These are phyloP conservation scores for Casuarina glauca DNA, from an alignment of 306 rosid genomes.

Conservation along the genomic window DNA sequence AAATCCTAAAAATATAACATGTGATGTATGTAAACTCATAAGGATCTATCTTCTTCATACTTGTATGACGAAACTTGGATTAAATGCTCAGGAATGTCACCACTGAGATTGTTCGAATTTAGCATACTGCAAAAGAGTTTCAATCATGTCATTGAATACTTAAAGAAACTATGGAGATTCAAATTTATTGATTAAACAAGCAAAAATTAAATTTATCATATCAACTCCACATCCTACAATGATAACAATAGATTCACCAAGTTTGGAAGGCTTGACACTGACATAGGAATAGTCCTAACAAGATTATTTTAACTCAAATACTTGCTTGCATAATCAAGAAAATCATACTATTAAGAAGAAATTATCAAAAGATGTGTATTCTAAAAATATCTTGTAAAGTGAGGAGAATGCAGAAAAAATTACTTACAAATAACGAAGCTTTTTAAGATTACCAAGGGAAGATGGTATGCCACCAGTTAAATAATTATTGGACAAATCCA, in stretches of 20 bases:
- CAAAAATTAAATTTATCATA: neutral
- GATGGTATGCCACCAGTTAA: slow-evolving; percentile 88
- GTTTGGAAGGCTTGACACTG: slow-evolving; percentile 60
- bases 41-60: slow-evolving; percentile 47
- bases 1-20: slow-evolving; percentile 14
- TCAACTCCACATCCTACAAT: slow-evolving; percentile 20
- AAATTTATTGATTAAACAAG: neutral
- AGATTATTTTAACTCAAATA: slow-evolving; percentile 76
- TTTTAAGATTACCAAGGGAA: slow-evolving; percentile 72
- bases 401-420: slow-evolving; percentile 15
- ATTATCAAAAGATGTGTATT: slow-evolving; percentile 18
- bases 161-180: slow-evolving; percentile 13
- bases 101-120: slow-evolving; percentile 67
- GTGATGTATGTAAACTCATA: slow-evolving; percentile 4
- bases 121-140: slow-evolving; percentile 69
- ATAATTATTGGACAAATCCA: too few relatives aligned
- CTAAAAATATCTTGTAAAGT: slow-evolving; percentile 18
- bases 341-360: slow-evolving; percentile 25
- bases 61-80: slow-evolving; percentile 66
- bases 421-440: slow-evolving; percentile 89
- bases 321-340: slow-evolving; percentile 52
- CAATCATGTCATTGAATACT: slow-evolving; percentile 37
- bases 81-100: slow-evolving; percentile 70
- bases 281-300: slow-evolving; percentile 75
- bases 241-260: slow-evolving; percentile 67